Conservation (phyloP, 1,284 basidiomycete genomes). For the Leccinum laetum region DNA sequence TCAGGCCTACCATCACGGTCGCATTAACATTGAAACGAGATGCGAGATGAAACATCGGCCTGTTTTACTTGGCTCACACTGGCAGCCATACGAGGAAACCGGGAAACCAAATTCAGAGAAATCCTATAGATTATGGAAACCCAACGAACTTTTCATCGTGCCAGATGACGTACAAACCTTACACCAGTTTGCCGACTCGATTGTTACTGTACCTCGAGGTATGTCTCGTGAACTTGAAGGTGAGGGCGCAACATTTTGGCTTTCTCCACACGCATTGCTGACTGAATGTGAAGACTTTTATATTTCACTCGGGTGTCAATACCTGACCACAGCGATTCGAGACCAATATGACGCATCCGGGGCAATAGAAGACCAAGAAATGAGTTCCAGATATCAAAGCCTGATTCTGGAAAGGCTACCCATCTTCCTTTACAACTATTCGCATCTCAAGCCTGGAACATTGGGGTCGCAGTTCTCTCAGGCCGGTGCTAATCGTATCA, state of each 20-base stretch:
- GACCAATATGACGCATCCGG: not conserved
- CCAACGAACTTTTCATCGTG: slow-evolving; percentile 4
- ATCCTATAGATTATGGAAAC: not conserved
- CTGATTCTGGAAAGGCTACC: slow-evolving; percentile 2
- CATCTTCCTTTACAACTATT: slow-evolving; percentile 3
- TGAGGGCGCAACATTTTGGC: not conserved
- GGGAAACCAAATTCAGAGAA: not conserved
- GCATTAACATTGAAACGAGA: not conserved
- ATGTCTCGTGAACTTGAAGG: slow-evolving; percentile 11
- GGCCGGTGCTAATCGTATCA: not conserved
- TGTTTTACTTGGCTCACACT: not conserved
- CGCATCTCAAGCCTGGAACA: not conserved
- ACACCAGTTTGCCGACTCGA: slow-evolving; percentile 5
- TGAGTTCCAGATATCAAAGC: not conserved
- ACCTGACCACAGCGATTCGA: not conserved
- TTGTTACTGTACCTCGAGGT: not conserved
- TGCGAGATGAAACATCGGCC: not conserved
- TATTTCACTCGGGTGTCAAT: not conserved
- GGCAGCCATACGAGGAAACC: not conserved
- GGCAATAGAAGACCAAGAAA: not conserved
- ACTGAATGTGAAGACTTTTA: slow-evolving; percentile 4
- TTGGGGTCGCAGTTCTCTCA: not conserved
- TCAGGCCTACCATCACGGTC: no score
- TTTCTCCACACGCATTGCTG: not conserved
- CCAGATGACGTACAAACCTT: slow-evolving; percentile 8